Base-by-base conservation (phyloP, 78 protist species). In the Dictyostelium firmibasis region DNA sequence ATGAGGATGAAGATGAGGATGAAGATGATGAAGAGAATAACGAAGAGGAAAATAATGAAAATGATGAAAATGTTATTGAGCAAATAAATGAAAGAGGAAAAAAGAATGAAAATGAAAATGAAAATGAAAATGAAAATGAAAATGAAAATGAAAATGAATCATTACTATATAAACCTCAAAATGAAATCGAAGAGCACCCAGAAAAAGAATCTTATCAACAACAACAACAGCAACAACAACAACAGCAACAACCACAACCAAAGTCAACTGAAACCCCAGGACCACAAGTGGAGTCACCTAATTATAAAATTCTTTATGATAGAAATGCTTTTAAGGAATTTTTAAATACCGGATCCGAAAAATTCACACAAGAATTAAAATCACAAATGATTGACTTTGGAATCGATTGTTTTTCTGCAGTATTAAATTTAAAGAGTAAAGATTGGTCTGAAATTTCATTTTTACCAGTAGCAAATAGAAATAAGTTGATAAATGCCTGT, bases 341-440 rank as follows among this genome's bases (percentile, higher is more conserved):
- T 41, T 77, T 77, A 77, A 7, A n/a, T 8, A 25, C 16, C 3
- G 75, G 75, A 67, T 41, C 25, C 33, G 31, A 23, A 10, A 77
- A 77, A 41, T 41, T 77, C 47, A 41, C n/a, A 18, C 11, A 0
- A 38, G 60, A 77, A 8, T 41, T 41, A 14, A 77, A 41, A 11
- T 9, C 7, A 23, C 18, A 38, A 41, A 35, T 77, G 27, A 20
- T 77, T 77, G 83, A 43, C 6, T n/a, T 8, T 20, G 83, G 83
- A 41, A 41, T 77, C 0, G 64, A 77, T 77, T 77, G 83, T 41
- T 77, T n/a, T 77, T 77, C 83, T 11, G 83, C 41, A 2, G 3
- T 77, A 11, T 43, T 77, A 25, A 77, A 77, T 77, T 41, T 77
- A 41, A 77, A 77, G 41, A 77, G 23, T 38, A 62, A 77, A 77